Conservation (phyloP, 2,329 filamentous ascomycete genomes). For the Lecanicillium sp. region DNA sequence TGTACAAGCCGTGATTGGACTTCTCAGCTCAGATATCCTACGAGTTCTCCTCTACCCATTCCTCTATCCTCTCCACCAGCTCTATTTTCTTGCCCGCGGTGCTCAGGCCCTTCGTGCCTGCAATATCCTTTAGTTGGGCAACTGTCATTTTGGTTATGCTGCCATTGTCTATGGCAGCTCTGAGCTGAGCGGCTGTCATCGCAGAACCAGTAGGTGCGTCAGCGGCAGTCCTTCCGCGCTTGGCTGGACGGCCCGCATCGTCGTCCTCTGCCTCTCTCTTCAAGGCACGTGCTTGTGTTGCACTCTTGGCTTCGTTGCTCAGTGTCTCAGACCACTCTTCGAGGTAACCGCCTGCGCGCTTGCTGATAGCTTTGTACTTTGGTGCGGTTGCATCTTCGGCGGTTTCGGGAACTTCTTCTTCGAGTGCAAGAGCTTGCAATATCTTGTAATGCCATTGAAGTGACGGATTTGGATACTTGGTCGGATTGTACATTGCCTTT, state of each 20-base stretch:
- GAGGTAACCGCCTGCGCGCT: slow-evolving; percentile 73
- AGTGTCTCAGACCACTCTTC: slow-evolving; percentile 68
- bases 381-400: slow-evolving; percentile 72
- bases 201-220: slow-evolving; percentile 24
- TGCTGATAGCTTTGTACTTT: slow-evolving; percentile 80
- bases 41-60: slow-evolving; percentile 44
- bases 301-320: slow-evolving; percentile 41
- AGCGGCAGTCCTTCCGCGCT: slow-evolving; percentile 33
- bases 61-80: slow-evolving; percentile 46
- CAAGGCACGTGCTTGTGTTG: slow-evolving; percentile 30
- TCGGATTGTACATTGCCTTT: slow-evolving; percentile 74
- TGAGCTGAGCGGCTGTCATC: slow-evolving; percentile 39
- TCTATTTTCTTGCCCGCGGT: slow-evolving; percentile 46
- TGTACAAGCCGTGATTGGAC: too few relatives aligned
- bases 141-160: slow-evolving; percentile 48
- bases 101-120: slow-evolving; percentile 39
- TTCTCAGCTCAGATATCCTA: slow-evolving; percentile 3
- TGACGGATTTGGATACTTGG: slow-evolving; percentile 82
- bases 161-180: slow-evolving; percentile 34
- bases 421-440: slow-evolving; percentile 80
- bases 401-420: slow-evolving; percentile 78
- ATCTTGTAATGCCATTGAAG: slow-evolving; percentile 98
- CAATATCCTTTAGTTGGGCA: slow-evolving; percentile 41
- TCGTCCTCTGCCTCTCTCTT: slow-evolving; percentile 47
- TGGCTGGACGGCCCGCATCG: slow-evolving; percentile 34